These are phyloP conservation scores for Globisporangium paroecandrum DNA, from an alignment of 352 stramenopile species.

Conservation along the genomic window DNA sequence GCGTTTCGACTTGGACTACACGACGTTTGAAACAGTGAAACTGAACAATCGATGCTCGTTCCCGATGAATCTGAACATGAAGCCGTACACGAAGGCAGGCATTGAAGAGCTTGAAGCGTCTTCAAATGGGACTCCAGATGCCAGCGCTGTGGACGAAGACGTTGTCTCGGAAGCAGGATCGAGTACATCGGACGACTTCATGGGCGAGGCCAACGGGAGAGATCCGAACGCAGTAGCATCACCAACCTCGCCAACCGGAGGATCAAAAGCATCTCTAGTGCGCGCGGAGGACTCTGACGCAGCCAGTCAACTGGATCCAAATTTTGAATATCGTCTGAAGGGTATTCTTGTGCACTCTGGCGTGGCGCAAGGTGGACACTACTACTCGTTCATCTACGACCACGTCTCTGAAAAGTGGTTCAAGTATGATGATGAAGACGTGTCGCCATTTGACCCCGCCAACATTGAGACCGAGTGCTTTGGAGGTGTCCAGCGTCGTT, in stretches of 20 bases:
- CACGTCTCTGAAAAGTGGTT: conserved; percentile 95
- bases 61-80: conserved; percentile 97
- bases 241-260: conserved; percentile 25
- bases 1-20: conserved; percentile 99
- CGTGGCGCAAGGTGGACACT: conserved; percentile 98
- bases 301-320: conserved; percentile 62
- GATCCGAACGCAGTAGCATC: conserved; percentile 18
- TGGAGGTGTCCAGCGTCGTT: conserved; percentile 92
- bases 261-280: conserved; percentile 18
- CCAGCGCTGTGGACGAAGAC: conserved; percentile 36
- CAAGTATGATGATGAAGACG: conserved; percentile 99
- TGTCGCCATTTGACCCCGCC: conserved; percentile 95
- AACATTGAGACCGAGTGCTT: conserved; percentile 98
- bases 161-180: conserved; percentile 50
- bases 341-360: conserved; percentile 98
- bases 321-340: conserved; percentile 97
- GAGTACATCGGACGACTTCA: conserved; percentile 57
- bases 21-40: conserved; percentile 99
- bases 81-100: conserved; percentile 96
- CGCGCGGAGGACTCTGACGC: conserved; percentile 19
- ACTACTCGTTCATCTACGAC: conserved; percentile 95
- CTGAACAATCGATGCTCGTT: conserved; percentile 98
- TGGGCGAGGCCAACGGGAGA: conserved; percentile 42
- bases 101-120: conserved; percentile 90
- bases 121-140: conserved; percentile 32